These are phyloP conservation scores for Dendrobium catenatum DNA, from an alignment of 106 monocot genomes.

Conservation along the genomic window DNA sequence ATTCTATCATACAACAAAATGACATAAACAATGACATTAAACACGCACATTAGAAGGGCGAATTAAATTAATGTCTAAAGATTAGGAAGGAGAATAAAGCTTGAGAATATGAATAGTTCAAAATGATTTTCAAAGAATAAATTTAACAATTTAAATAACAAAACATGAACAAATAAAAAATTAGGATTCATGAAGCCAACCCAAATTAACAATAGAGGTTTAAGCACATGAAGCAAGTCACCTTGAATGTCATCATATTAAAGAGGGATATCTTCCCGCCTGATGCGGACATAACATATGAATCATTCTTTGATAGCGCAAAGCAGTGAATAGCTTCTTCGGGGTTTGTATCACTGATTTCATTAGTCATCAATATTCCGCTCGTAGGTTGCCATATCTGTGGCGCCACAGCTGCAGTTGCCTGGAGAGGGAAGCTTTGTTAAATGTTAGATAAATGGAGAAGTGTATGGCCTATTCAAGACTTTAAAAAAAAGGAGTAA, in stretches of 20 bases:
- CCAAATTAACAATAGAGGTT: not conserved
- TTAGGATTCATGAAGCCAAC: too few species aligned
- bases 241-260: constrained; percentile 62
- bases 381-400: constrained; percentile 32
- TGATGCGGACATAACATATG: constrained; percentile 57
- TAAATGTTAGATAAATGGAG: not conserved
- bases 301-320: constrained; percentile 58
- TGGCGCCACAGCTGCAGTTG: constrained; percentile 25
- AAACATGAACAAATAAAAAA: too few species aligned
- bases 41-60: too few species aligned
- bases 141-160: too few species aligned
- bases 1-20: too few species aligned
- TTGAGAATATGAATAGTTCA: too few species aligned
- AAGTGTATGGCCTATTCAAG: not conserved
- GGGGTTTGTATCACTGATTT: constrained; percentile 20
- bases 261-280: constrained; percentile 57
- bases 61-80: too few species aligned
- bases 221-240: constrained; percentile 7
- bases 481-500: not conserved
- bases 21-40: too few species aligned
- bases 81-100: too few species aligned
- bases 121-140: too few species aligned
- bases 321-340: constrained; percentile 37
- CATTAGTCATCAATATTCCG: constrained; percentile 33
- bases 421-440: constrained; percentile 12